These are phyloP conservation scores for Chrysoporthe deuterocubensis DNA, from an alignment of 2,329 filamentous ascomycete genomes.

Conservation along the genomic window DNA sequence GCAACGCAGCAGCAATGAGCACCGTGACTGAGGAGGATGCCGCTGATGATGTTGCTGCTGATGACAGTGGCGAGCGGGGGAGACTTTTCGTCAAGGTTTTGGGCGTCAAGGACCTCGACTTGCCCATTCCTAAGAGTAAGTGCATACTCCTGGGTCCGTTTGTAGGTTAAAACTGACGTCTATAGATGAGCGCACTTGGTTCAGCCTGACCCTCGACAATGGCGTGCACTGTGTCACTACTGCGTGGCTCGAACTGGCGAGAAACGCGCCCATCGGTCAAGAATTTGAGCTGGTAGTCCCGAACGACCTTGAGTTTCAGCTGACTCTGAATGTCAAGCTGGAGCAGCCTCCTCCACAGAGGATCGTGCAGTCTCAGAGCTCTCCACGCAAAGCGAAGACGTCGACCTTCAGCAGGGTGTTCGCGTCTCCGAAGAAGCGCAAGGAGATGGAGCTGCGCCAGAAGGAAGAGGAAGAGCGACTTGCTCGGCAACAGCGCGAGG, in stretches of 20 bases:
- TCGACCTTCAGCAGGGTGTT: constrained; percentile 92
- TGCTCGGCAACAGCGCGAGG: constrained; percentile 66
- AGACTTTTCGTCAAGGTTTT: constrained; percentile 98
- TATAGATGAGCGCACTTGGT: constrained; percentile 85
- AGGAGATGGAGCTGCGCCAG: constrained; percentile 85
- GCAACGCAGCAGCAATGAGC: constrained; percentile 70
- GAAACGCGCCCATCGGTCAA: constrained; percentile 92
- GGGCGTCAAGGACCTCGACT: constrained; percentile 91
- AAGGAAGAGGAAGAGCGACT: constrained; percentile 81
- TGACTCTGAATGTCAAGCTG: constrained; percentile 94
- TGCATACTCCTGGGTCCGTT: constrained; percentile 26
- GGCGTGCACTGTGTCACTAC: constrained; percentile 98
- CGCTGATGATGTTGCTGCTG: constrained; percentile 58
- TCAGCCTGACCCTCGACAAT: constrained; percentile 96
- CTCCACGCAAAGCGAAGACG: constrained; percentile 71
- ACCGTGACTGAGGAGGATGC: constrained; percentile 72
- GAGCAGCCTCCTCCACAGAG: constrained; percentile 73
- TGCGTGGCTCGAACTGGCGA: constrained; percentile 89
- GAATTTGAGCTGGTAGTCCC: constrained; percentile 98
- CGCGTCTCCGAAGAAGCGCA: constrained; percentile 93
- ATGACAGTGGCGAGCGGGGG: constrained; percentile 85
- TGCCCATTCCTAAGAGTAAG: constrained; percentile 89
- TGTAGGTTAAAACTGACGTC: constrained; percentile 27
- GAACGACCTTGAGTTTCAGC: constrained; percentile 97
- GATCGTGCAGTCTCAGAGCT: constrained; percentile 62